Evolutionary conservation across 2,329 filamentous ascomycete genomes (phyloP).

Genomic region (Cercospora sesami): DNA sequence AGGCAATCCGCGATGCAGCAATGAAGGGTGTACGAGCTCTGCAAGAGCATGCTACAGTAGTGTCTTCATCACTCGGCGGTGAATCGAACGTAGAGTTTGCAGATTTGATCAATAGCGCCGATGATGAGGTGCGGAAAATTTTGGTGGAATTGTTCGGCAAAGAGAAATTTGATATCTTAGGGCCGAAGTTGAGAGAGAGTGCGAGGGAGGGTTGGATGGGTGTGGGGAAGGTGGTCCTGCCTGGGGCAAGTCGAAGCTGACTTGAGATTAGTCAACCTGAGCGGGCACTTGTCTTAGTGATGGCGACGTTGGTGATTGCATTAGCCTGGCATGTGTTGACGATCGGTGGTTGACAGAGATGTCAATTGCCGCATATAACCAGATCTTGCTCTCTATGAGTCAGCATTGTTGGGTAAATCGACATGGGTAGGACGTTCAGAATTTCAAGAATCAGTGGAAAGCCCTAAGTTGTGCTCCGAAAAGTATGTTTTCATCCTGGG

Average conservation of each 20-base stretch:
- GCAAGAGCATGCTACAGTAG: conserved; percentile 30
- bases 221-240: conserved; percentile 25
- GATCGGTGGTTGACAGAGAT: background rate
- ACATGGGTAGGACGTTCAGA: background rate
- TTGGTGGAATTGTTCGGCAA: conserved; percentile 19
- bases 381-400: background rate
- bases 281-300: background rate
- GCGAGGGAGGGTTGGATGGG: conserved; percentile 37
- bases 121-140: conserved; percentile 18
- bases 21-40: conserved; percentile 26
- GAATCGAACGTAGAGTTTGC: conserved; percentile 33
- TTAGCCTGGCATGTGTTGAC: background rate
- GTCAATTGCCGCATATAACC: background rate
- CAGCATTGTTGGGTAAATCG: background rate
- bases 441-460: background rate
- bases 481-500: background rate
- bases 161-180: conserved; percentile 11
- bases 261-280: background rate
- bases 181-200: conserved; percentile 19
- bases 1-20: conserved; percentile 25
- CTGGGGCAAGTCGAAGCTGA: background rate
- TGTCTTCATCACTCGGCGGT: conserved; percentile 13
- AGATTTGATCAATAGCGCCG: conserved; percentile 25
- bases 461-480: background rate
- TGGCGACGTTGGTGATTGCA: background rate